Evolutionary conservation across 768 basidiomycete genomes (phyloP), one percentile per base, ranked within the genome.

Genomic region (Suillus clintonianus): DNA sequence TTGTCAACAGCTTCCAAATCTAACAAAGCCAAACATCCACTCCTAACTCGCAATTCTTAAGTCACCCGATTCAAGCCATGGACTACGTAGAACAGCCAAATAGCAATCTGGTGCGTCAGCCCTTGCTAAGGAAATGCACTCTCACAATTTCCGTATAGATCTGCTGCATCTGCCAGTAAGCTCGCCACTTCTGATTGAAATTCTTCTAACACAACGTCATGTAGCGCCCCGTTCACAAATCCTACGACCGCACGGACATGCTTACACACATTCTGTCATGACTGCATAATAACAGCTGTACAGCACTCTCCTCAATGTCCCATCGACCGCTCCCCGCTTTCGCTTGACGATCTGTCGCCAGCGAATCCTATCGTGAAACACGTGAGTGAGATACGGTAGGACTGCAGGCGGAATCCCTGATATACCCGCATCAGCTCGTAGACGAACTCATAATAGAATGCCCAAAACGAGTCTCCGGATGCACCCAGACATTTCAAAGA

Each of bases 361-460:
- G 89, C 91, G n/a, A 85, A 87, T 73, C 86, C 89, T 15, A 88
- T 95, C 37, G 82, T 95, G 48, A 85, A 91, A 65, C 87, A 90
- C 64, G 74, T 75, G 36, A 56, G 75, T 72, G 60, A 57, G 13
- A 9, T 37, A n/a, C 50, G 27, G 30, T 56, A 64, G 59, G 45
- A 32, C 51, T 51, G 51, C 60, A 59, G 8, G 55, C 47, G 24
- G 34, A 36, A 30, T 34, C 54, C 57, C 48, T 70, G 56, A 68
- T 55, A 30, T 24, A 19, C 43, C 15, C 39, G 57, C 58, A 66
- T 22, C 66, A 94, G 92, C 83, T 95, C 59, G 93, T 94, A 50
- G 92, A 94, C 65, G 93, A 95, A 77, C 81, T 95, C 50, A 48
- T 83, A 15, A 91, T 94, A 0, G 85, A 89, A 72, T 95, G 93